Evolutionary conservation across 257 asterid genomes (phyloP).

Genomic region (Nicotiana tabacum): DNA sequence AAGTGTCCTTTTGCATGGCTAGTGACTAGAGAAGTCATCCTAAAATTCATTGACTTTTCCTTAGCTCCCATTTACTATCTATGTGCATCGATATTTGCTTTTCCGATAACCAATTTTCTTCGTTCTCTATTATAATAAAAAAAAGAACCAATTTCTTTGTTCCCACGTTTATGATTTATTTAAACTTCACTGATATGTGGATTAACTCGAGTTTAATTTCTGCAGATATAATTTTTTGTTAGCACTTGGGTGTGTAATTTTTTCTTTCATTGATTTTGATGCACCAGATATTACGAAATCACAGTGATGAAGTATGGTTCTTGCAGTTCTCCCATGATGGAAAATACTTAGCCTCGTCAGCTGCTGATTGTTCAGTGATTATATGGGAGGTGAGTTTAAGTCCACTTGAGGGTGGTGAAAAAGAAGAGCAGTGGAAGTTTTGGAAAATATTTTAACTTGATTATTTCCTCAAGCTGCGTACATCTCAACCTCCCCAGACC

Average conservation of each 20-base stretch:
- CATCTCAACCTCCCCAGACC: no score
- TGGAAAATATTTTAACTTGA: neutral
- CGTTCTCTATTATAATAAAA: neutral
- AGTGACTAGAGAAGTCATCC: neutral
- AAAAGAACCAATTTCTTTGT: no score
- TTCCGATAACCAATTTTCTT: neutral
- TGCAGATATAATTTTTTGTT: neutral
- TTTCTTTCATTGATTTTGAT: slow-evolving; percentile 8
- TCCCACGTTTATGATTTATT: neutral
- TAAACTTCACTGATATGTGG: neutral
- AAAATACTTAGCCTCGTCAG: slow-evolving; percentile 74
- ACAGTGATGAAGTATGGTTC: slow-evolving; percentile 70
- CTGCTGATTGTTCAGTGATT: slow-evolving; percentile 56
- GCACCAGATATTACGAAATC: slow-evolving; percentile 58
- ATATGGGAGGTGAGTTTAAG: slow-evolving; percentile 68
- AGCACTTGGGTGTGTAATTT: neutral
- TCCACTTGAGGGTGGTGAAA: neutral
- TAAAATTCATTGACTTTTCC: neutral
- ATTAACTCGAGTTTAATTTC: neutral
- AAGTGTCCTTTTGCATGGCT: neutral
- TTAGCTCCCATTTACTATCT: neutral
- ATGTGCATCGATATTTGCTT: neutral
- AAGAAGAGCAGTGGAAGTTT: neutral
- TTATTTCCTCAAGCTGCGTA: neutral
- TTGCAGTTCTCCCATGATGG: slow-evolving; percentile 81